Evolutionary conservation across 768 basidiomycete species (phyloP).

Genomic region (Cubamyces lactineus): DNA sequence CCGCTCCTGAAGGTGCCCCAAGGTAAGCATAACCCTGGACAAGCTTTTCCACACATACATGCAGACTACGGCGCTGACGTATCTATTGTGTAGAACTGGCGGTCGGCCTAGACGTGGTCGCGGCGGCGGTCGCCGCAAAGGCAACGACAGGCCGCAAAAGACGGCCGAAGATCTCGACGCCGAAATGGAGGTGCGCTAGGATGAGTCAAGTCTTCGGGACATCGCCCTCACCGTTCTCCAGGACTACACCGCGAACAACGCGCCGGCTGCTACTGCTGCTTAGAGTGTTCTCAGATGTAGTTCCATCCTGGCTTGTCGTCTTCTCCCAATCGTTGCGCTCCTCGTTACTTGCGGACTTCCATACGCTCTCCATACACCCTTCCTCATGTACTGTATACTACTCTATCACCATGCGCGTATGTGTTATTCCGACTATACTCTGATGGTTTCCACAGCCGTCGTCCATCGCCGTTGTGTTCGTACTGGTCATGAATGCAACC

Average conservation of each 20-base stretch:
- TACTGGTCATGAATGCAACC: conserved; percentile 16
- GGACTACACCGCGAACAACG: conserved; percentile 29
- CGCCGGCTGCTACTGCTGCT: conserved; percentile 16
- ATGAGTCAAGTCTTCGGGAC: neutral
- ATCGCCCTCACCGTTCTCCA: neutral
- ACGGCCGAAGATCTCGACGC: conserved; percentile 91
- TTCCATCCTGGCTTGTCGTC: neutral
- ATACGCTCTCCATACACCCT: neutral
- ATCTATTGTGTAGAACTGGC: conserved; percentile 21
- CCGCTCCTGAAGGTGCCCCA: conserved; percentile 32
- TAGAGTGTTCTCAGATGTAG: neutral
- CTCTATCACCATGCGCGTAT: conserved; percentile 20
- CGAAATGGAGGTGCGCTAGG: conserved; percentile 86
- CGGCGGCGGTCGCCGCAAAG: conserved; percentile 24
- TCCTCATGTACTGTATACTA: conserved; percentile 24
- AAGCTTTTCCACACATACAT: too few relatives aligned
- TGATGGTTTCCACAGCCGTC: conserved; percentile 2
- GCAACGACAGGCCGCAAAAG: conserved; percentile 68
- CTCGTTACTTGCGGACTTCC: neutral
- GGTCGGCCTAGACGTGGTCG: conserved; percentile 46
- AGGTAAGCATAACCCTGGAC: conserved; percentile 20
- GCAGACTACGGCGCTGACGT: neutral
- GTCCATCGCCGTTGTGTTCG: conserved; percentile 10
- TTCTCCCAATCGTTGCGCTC: neutral
- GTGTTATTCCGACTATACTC: neutral